Base-by-base conservation (phyloP, 2,329 filamentous ascomycete genomes). In the Ceratocystis huliohia region DNA sequence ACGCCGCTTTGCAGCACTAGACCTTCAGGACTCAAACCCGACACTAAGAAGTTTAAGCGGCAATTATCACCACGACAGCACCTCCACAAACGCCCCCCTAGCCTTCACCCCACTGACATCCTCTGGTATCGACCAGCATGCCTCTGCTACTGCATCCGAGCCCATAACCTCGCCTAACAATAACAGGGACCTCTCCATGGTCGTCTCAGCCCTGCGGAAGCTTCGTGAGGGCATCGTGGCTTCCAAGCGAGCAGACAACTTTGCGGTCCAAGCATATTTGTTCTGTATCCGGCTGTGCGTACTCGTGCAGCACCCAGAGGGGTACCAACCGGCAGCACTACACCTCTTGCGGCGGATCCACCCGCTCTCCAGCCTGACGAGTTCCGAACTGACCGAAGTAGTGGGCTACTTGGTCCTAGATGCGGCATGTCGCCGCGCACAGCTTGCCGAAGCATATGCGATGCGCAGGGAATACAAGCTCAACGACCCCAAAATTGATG, bases 251-350 rank as follows among this genome's bases (percentile, higher is more conserved):
- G 79, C 81, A 45, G 89, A 96, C 73, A 80, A 84, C 64, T 99
- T 99, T 75, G 87, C 93, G 1, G 85, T 88, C n/a, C 86, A 91
- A 71, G 89, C 87, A 17, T 96, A 97, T 76, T 85, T 96, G 69
- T 97, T 97, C 79, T 91, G 89, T 72, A 89, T 96, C 71, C 88
- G 92, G 65, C 81, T 92, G 30, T 86, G 89, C 28, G 87, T 99
- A 69, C 82, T 96, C 44, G 85, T 88, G 67, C 85, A 86, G 69
- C 87, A 95, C 71, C 88, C 88, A 71, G 90, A 96, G 71, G 91
- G 91, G 1, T 99, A 97, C 74, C 88, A 93, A 69, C 91, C 93
- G 0, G 91, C 93, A 1, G 83, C 97, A 25, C 82, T 88, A 48
- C 85, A 96, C 71, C 82, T 96, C 1, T 79, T 99, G 13, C 82